phyloP scores from a whole-genome alignment of 2,329 filamentous ascomycete species.

The Lomentospora prolificans region DNA sequence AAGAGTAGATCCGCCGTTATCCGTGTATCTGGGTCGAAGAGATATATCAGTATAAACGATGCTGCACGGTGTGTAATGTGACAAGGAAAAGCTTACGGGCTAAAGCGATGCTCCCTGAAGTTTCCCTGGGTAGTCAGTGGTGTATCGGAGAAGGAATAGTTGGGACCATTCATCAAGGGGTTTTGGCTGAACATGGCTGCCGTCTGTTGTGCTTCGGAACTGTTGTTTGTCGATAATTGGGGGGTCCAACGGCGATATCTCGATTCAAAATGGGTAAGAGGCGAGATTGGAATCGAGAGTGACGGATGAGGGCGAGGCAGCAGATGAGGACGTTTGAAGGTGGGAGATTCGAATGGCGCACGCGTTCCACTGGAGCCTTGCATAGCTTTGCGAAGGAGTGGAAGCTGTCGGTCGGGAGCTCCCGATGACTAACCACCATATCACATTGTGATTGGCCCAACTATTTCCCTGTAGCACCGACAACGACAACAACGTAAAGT shows the following conservation, averaged over 20 bases:
- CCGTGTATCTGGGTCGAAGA: conserved; percentile 62
- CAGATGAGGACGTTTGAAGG: neutral
- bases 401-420: conserved; percentile 1
- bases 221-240: no score
- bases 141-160: conserved; percentile 57
- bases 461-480: no score
- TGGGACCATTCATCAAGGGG: conserved; percentile 57
- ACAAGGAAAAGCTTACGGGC: conserved; percentile 56
- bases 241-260: no score
- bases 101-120: conserved; percentile 71
- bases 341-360: conserved; percentile 3
- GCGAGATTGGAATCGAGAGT: neutral
- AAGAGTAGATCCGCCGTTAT: conserved; percentile 94
- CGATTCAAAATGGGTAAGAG: no score
- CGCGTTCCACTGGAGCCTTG: conserved; percentile 8
- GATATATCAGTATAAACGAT: neutral
- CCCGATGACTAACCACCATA: neutral
- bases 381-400: neutral
- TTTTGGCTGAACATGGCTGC: conserved; percentile 62
- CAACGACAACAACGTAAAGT: no score
- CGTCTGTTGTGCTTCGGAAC: conserved; percentile 32
- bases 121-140: conserved; percentile 44
- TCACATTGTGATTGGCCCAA: neutral
- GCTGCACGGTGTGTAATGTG: neutral
- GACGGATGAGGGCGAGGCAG: neutral